Base-by-base conservation (phyloP, 192 early-diverging fungal genomes). In the Cladochytrium replicatum region DNA sequence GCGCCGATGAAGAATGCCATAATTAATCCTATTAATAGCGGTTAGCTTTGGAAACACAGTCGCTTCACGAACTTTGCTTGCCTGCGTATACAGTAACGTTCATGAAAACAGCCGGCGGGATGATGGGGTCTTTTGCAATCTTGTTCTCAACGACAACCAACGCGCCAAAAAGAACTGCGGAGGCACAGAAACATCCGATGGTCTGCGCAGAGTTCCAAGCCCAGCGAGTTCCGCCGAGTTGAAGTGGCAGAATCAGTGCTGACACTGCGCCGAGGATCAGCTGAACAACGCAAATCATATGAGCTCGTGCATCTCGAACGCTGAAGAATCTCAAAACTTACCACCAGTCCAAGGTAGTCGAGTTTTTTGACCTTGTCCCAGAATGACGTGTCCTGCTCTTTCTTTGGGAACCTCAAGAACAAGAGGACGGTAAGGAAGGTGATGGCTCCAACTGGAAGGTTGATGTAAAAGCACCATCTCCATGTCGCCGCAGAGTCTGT, bases 361-460 rank as follows among this genome's bases (percentile, higher is more conserved):
- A 95, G 77, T 15, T 74, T 72, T 1, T 62, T 42, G 7, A 83
- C 41, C 58, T 94, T 91, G 9, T 70, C 66, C 22, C 24, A 5
- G 26, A 71, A 15, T 24, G 57, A 63, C 6, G 81, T 83, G 0
- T 52, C 49, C 4, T 77, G 65, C 2, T 51, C 2, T n/a, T 9
- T 9, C n/a, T 25, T 57, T 2, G 79, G 82, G 63, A 80, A 71
- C 25, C 71, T 76, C 54, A 86, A 71, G 43, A 69, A 72, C 32
- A 78, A 48, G 32, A 71, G 29, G 29, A 80, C 72, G 4, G 82
- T 53, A 0, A 64, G 48, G 32, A 85, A 32, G 1, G 85, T 77
- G n/a, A 84, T 40, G 4, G 69, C 70, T 7, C 90, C 88, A 52
- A 91, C 59, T 28, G 91, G 91, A 9, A 94, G 48, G 46, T 91